phyloP scores from a whole-genome alignment of 2,329 filamentous ascomycete genomes.

The Dactylonectria estremocensis region DNA sequence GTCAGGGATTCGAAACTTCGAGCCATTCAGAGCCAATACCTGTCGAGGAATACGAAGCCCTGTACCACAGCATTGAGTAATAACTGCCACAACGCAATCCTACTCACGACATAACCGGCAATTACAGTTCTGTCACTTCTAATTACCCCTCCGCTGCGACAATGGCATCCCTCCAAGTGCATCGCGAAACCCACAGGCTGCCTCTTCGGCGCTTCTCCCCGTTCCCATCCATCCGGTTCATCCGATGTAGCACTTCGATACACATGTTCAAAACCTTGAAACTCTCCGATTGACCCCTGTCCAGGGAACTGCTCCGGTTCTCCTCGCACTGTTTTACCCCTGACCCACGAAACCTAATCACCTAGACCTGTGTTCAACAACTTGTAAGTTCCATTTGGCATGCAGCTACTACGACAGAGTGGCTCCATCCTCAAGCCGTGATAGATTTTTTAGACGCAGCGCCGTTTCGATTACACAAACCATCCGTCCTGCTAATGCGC shows the following conservation, averaged over 20 bases:
- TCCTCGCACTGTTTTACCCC: conserved; percentile 26
- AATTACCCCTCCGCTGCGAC: conserved; percentile 15
- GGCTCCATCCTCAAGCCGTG: conserved; percentile 14
- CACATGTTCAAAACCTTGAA: conserved; percentile 35
- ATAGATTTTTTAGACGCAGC: conserved; percentile 2
- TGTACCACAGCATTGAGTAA: background rate
- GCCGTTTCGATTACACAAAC: conserved; percentile 16
- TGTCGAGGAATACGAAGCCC: background rate
- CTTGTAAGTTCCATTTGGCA: background rate
- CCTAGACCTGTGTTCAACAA: conserved; percentile 19
- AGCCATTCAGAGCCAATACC: conserved; percentile 1
- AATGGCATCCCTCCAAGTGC: background rate
- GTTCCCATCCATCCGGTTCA: conserved; percentile 36
- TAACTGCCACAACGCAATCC: conserved; percentile 4
- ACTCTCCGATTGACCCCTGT: conserved; percentile 37
- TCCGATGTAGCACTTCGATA: conserved; percentile 42
- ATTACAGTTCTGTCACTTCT: background rate
- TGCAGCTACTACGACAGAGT: conserved; percentile 9
- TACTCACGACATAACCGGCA: background rate
- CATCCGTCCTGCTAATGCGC: background rate
- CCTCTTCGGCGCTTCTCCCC: conserved; percentile 12
- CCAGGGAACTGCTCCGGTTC: background rate
- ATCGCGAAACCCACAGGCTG: conserved; percentile 22
- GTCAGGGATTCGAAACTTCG: conserved; percentile 7
- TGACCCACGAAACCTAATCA: conserved; percentile 22